Percentiles rank a stretch among this genome's conserved stretches.
phyloP scores from a whole-genome alignment of 2,329 filamentous ascomycete genomes.

The Ascochyta lentis region DNA sequence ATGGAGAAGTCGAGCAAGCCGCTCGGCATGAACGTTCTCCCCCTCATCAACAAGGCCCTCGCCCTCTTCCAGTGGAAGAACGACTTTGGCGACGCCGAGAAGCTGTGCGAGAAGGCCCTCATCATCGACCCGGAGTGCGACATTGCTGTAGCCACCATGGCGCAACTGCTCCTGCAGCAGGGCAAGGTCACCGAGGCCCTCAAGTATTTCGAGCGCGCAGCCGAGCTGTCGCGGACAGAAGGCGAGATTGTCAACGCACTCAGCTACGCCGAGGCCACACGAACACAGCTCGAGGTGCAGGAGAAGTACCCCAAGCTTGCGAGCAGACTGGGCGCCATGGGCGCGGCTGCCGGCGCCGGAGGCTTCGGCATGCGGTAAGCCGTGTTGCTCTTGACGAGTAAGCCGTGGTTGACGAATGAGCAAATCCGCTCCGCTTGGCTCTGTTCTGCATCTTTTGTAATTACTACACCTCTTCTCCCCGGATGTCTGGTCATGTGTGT shows the following conservation, averaged over 20 bases:
- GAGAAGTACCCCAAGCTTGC: slow-evolving; percentile 62
- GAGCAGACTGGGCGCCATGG: slow-evolving; percentile 55
- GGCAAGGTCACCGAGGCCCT: slow-evolving; percentile 95
- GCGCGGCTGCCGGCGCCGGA: slow-evolving; percentile 40
- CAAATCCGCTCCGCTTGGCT: background rate
- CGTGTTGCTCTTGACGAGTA: too few species aligned
- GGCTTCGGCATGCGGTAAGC: slow-evolving; percentile 43
- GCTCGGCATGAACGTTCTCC: slow-evolving; percentile 95
- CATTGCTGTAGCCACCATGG: slow-evolving; percentile 98
- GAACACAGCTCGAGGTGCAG: slow-evolving; percentile 84
- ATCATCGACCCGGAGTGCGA: slow-evolving; percentile 99
- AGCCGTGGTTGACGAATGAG: background rate
- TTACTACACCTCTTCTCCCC: slow-evolving; percentile 10
- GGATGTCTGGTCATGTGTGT: background rate
- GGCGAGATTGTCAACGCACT: slow-evolving; percentile 95
- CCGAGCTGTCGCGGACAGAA: slow-evolving; percentile 91
- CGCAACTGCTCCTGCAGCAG: slow-evolving; percentile 94
- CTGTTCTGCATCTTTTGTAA: slow-evolving; percentile 10
- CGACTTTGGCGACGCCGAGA: slow-evolving; percentile 92
- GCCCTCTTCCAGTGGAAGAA: slow-evolving; percentile 98
- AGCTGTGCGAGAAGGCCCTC: slow-evolving; percentile 94
- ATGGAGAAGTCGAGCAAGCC: slow-evolving; percentile 97
- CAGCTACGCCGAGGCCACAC: slow-evolving; percentile 94
- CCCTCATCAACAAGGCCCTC: slow-evolving; percentile 97
- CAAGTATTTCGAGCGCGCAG: slow-evolving; percentile 95